Conservation (phyloP, 1,139 yeast genomes). For the Pichia sp. region DNA sequence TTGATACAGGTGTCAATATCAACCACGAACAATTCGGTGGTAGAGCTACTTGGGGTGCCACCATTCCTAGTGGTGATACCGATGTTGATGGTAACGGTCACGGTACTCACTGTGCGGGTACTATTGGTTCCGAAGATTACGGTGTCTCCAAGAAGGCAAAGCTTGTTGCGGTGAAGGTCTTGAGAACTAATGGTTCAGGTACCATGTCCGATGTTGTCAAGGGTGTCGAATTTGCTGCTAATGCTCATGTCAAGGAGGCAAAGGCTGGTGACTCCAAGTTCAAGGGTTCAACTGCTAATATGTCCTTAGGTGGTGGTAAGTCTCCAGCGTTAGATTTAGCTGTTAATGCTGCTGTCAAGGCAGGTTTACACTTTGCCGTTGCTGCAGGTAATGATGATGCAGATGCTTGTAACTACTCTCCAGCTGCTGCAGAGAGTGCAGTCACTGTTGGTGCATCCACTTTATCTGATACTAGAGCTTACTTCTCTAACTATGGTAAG, state of each 20-base stretch:
- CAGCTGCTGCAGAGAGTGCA: slow-evolving; percentile 71
- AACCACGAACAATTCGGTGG: slow-evolving; percentile 81
- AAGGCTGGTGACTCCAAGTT: slow-evolving; percentile 54
- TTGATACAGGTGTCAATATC: slow-evolving; percentile 87
- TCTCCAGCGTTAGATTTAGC: slow-evolving; percentile 78
- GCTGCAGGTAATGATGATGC: slow-evolving; percentile 87
- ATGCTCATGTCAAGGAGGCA: slow-evolving; percentile 52
- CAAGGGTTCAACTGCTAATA: slow-evolving; percentile 83
- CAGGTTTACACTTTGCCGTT: slow-evolving; percentile 78
- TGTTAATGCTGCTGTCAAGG: slow-evolving; percentile 74
- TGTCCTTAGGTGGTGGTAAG: slow-evolving; percentile 87
- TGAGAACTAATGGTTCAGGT: slow-evolving; percentile 73
- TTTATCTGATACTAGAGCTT: slow-evolving; percentile 66
- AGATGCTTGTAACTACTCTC: slow-evolving; percentile 80
- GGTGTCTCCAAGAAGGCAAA: slow-evolving; percentile 77
- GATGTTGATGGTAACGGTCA: slow-evolving; percentile 94
- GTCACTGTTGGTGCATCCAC: slow-evolving; percentile 83
- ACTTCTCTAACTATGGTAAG: slow-evolving; percentile 74
- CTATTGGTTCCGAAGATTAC: slow-evolving; percentile 64
- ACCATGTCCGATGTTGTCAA: slow-evolving; percentile 74
- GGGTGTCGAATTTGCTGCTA: slow-evolving; percentile 75
- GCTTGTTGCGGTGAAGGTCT: slow-evolving; percentile 70
- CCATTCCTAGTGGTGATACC: slow-evolving; percentile 75
- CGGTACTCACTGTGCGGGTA: slow-evolving; percentile 88
- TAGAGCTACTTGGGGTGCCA: slow-evolving; percentile 91